These are phyloP conservation scores for Moricandia moricandioides DNA, from an alignment of 345 rosid species.

Conservation along the genomic window DNA sequence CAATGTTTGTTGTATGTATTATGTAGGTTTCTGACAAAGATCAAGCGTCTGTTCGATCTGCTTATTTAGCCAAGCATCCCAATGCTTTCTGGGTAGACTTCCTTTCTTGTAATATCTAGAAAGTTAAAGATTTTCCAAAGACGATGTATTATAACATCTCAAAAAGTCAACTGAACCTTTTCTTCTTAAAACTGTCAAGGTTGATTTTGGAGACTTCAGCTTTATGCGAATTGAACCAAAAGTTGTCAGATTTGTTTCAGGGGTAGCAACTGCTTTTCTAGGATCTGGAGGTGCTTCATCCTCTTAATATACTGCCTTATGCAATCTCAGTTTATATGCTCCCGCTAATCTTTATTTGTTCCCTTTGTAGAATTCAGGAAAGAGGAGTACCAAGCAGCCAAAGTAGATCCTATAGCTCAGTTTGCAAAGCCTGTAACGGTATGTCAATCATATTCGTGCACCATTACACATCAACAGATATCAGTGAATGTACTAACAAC, in stretches of 20 bases:
- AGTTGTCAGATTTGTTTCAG: conserved; percentile 78
- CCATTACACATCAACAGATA: not conserved
- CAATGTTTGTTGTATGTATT: conserved; percentile 10
- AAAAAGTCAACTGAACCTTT: conserved; percentile 21
- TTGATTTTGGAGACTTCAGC: conserved; percentile 95
- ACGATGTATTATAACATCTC: not conserved
- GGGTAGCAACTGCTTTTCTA: conserved; percentile 84
- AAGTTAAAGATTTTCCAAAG: not conserved
- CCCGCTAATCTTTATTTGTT: not conserved
- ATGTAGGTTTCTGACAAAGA: conserved; percentile 68
- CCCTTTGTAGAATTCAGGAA: conserved; percentile 59
- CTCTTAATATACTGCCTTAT: conserved; percentile 12
- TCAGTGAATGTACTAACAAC: not conserved
- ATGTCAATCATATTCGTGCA: conserved; percentile 18
- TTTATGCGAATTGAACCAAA: conserved; percentile 80
- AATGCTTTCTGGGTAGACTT: conserved; percentile 84
- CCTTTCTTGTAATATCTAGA: conserved; percentile 12
- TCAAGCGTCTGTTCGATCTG: conserved; percentile 56
- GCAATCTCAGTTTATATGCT: not conserved
- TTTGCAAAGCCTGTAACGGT: conserved; percentile 87
- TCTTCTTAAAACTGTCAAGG: conserved; percentile 45
- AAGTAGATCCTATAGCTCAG: conserved; percentile 84
- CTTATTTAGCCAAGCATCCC: conserved; percentile 86
- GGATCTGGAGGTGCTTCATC: conserved; percentile 84
- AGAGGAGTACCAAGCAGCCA: conserved; percentile 64